Evolutionary conservation across 768 basidiomycete genomes (phyloP).

Genomic region (Terana coerulea): DNA sequence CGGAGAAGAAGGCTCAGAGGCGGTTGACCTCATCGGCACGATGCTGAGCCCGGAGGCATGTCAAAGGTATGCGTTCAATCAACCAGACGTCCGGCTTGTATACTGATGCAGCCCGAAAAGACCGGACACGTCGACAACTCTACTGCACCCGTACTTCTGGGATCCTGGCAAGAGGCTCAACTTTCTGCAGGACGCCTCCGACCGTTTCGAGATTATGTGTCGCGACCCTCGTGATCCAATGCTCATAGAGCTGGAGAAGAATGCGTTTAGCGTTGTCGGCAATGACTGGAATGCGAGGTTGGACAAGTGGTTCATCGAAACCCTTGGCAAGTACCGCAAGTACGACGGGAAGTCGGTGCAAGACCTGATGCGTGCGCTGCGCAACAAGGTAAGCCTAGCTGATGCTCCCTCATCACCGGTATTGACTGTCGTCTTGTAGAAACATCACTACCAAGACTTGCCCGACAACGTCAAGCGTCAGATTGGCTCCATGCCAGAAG

Average conservation of each 20-base stretch:
- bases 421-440: conserved; percentile 46
- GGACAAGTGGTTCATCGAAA: conserved; percentile 89
- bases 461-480: conserved; percentile 88
- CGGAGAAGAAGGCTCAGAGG: conserved; percentile 95
- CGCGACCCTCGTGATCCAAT: conserved; percentile 82
- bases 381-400: conserved; percentile 79
- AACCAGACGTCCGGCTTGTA: too few species aligned
- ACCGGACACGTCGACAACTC: conserved; percentile 83
- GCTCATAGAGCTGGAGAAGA: conserved; percentile 70
- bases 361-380: conserved; percentile 85
- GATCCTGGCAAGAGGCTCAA: conserved; percentile 76
- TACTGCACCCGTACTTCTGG: conserved; percentile 98
- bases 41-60: conserved; percentile 81
- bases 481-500: conserved; percentile 88
- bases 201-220: conserved; percentile 97
- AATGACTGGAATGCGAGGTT: conserved; percentile 86
- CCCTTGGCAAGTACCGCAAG: conserved; percentile 95
- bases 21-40: conserved; percentile 66
- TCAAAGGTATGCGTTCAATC: conserved; percentile 64
- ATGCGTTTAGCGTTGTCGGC: conserved; percentile 71
- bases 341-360: conserved; percentile 91
- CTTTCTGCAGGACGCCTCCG: conserved; percentile 97
- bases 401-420: not conserved
- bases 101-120: too few species aligned
- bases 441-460: conserved; percentile 97